Conservation (phyloP, 2,329 filamentous ascomycete species). For the Thielaviopsis ethacetica region DNA sequence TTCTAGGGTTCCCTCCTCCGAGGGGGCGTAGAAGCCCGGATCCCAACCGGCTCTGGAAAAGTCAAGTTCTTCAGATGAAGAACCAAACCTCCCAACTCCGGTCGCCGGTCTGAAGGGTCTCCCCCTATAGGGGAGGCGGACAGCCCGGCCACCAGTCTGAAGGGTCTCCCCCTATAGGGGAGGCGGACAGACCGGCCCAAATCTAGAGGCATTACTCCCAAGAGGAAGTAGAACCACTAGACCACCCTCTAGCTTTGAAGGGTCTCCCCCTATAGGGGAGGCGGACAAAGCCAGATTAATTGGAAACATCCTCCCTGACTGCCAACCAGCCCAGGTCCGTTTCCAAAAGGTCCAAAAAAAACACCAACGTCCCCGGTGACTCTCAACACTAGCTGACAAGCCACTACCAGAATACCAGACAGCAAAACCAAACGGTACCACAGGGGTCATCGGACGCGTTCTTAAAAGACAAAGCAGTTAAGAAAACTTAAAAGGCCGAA, state of each 20-base stretch:
- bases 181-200: not conserved
- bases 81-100: too few species aligned
- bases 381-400: not conserved
- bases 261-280: not conserved
- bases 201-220: too few species aligned
- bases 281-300: not conserved
- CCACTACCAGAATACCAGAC: not conserved
- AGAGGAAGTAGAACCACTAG: too few species aligned
- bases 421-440: too few species aligned
- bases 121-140: not conserved
- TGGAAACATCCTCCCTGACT: not conserved
- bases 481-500: too few species aligned
- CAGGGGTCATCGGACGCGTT: too few species aligned
- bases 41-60: not conserved
- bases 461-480: too few species aligned
- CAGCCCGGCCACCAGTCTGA: not conserved
- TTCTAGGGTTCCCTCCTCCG: not conserved
- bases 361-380: not conserved
- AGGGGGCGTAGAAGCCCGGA: not conserved
- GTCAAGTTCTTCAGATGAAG: too few species aligned
- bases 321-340: not conserved
- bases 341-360: not conserved
- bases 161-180: not conserved
- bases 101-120: not conserved
- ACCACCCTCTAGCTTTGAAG: too few species aligned